Base-by-base conservation (phyloP, 345 rosid genomes). In the Eutrema yunnanense region DNA sequence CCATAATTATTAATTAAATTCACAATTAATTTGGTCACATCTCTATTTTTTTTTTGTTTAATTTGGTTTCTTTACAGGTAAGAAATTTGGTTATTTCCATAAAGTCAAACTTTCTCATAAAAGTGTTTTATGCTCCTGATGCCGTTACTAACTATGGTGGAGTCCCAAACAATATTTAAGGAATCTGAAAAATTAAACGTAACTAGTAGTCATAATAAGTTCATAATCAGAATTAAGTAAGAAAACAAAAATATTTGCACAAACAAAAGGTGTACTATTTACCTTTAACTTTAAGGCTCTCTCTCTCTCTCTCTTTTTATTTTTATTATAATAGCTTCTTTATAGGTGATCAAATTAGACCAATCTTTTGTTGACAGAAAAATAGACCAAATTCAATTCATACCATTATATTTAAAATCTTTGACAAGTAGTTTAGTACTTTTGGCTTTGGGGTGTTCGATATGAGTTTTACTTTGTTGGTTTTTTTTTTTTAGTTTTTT, bases 221-320 rank as follows among this genome's bases (percentile, higher is more conserved):
- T 52, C 68, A 22, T 63, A 63, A 9, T 19, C 14, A 37, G 56
- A 59, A 57, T 58, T 59, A 44, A 30, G n/a, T 3, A 54, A 38
- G 8, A 12, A 62, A 8, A 30, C 5, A 3, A 9, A 34, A 12
- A 19, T 2, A 19, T 5, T 4, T 2, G 22, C 30, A 59, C 27
- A 56, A 65, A 73, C 59, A 65, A 56, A 73, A 38, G 60, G 26
- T 19, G 72, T 73, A 40, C 53, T 26, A 10, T 51, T 51, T 50
- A 67, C 73, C 78, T 74, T 74, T 67, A 74, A 60, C 78, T 74
- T 74, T 74, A 67, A 67, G 73, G 73, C 73, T 74, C 69, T 61
- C 62, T 50, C 30, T 73, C 13, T 58, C 6, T 14, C 13, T 41
- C 52, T 50, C 41, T 40, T 19, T 19, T 19, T 19, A n/a, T 0